Percentiles rank a stretch among this genome's conserved stretches.
Conservation (phyloP, 2,329 filamentous ascomycete genomes). For the Clarireedia paspali region DNA sequence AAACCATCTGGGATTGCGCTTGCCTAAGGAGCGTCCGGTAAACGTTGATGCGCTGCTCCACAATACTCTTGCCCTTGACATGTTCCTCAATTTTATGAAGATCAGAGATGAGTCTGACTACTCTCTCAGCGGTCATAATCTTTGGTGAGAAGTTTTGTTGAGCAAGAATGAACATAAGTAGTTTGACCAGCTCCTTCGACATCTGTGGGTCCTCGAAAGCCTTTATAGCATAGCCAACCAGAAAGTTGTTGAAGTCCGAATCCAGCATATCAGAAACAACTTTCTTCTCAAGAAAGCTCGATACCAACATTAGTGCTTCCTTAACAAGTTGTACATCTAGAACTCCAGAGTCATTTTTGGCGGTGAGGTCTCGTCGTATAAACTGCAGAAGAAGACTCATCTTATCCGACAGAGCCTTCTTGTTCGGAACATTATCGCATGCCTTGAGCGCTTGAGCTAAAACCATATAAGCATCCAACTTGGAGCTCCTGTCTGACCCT, state of each 20-base stretch:
- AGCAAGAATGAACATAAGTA: constrained; percentile 72
- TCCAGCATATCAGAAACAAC: constrained; percentile 64
- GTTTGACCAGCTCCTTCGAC: constrained; percentile 71
- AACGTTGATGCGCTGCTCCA: constrained; percentile 68
- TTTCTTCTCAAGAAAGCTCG: constrained; percentile 67
- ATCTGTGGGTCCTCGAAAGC: constrained; percentile 59
- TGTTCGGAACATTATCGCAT: constrained; percentile 75
- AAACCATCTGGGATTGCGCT: constrained; percentile 60
- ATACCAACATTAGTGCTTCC: constrained; percentile 70
- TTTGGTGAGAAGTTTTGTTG: constrained; percentile 71
- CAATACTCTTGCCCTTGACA: constrained; percentile 71
- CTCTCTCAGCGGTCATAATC: constrained; percentile 64
- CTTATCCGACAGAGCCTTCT: constrained; percentile 64
- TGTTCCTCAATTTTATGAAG: constrained; percentile 67
- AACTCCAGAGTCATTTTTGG: constrained; percentile 46
- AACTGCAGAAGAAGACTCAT: constrained; percentile 73
- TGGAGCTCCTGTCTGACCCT: constrained; percentile 61
- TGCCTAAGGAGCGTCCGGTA: constrained; percentile 73
- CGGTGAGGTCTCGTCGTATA: constrained; percentile 71
- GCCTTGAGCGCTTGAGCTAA: constrained; percentile 68
- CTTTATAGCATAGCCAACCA: constrained; percentile 73
- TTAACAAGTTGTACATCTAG: constrained; percentile 64
- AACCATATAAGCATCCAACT: constrained; percentile 79
- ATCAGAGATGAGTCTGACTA: constrained; percentile 61
- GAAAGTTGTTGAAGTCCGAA: constrained; percentile 70